Evolutionary conservation across 495 filamentous ascomycete genomes (phyloP).

Genomic region (Penicillium silybi): DNA sequence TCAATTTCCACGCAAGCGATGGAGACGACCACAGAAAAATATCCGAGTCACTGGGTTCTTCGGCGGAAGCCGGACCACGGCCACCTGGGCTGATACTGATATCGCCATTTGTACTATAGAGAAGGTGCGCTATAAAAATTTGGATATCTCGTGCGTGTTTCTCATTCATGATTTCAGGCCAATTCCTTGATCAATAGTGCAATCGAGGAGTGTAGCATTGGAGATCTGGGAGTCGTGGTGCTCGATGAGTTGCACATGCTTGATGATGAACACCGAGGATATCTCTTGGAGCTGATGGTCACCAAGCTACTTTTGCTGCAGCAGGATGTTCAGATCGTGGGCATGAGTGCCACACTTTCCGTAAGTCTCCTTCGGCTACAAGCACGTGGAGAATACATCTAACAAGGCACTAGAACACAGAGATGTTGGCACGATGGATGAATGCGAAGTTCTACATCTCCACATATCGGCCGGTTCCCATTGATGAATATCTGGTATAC

Average conservation of each 20-base stretch:
- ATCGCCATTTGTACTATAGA: conserved; percentile 81
- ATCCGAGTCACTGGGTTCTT: conserved; percentile 71
- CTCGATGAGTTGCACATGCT: conserved; percentile 83
- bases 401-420: conserved; percentile 52
- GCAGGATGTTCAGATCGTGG: conserved; percentile 68
- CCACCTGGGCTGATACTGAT: conserved; percentile 71
- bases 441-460: conserved; percentile 69
- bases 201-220: conserved; percentile 67
- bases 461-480: conserved; percentile 67
- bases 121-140: conserved; percentile 51
- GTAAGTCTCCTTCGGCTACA: conserved; percentile 28
- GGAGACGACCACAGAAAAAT: conserved; percentile 32
- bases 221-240: conserved; percentile 63
- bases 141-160: neutral
- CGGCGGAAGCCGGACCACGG: conserved; percentile 62
- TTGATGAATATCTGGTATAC: conserved; percentile 74
- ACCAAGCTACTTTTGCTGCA: conserved; percentile 71
- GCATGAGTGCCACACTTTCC: conserved; percentile 78
- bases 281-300: conserved; percentile 74
- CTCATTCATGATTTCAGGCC: conserved; percentile 45
- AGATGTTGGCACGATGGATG: conserved; percentile 67
- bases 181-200: conserved; percentile 74
- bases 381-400: neutral
- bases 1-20: conserved; percentile 24
- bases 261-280: conserved; percentile 74